phyloP scores from a whole-genome alignment of 2,329 filamentous ascomycete species.

The Fusarium sp. region DNA sequence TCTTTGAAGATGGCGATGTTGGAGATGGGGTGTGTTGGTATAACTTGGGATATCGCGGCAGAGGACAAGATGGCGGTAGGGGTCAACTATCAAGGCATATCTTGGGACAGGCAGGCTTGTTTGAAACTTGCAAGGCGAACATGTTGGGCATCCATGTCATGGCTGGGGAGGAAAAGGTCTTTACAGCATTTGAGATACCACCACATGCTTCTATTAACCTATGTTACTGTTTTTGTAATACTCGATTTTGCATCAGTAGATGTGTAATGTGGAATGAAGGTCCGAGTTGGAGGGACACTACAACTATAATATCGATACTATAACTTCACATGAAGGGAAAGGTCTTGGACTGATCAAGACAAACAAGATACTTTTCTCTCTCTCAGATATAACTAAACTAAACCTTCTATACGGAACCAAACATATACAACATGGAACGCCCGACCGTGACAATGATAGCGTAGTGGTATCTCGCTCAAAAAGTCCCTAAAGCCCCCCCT shows the following conservation, averaged over 20 bases:
- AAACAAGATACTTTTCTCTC: neutral
- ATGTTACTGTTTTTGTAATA: neutral
- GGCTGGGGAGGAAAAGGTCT: slow-evolving; percentile 18
- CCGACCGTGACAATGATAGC: slow-evolving; percentile 33
- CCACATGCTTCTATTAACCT: slow-evolving; percentile 23
- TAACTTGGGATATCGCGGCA: neutral
- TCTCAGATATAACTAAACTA: slow-evolving; percentile 6
- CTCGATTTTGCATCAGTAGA: neutral
- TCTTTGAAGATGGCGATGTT: neutral
- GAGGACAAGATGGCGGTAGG: neutral
- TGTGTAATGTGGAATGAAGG: neutral
- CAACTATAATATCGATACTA: neutral
- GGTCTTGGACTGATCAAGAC: neutral
- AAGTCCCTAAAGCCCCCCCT: slow-evolving; percentile 2
- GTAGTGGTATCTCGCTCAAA: slow-evolving; percentile 36
- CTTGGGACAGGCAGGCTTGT: slow-evolving; percentile 18
- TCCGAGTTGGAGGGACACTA: neutral
- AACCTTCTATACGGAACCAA: slow-evolving; percentile 22
- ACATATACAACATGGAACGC: slow-evolving; percentile 38
- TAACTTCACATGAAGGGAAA: neutral
- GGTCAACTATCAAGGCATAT: neutral
- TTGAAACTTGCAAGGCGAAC: slow-evolving; percentile 24
- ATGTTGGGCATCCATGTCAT: slow-evolving; percentile 18
- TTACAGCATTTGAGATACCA: slow-evolving; percentile 41
- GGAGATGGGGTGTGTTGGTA: neutral